These are phyloP conservation scores for Candida incommunis DNA, from an alignment of 805 yeast species.

Conservation along the genomic window DNA sequence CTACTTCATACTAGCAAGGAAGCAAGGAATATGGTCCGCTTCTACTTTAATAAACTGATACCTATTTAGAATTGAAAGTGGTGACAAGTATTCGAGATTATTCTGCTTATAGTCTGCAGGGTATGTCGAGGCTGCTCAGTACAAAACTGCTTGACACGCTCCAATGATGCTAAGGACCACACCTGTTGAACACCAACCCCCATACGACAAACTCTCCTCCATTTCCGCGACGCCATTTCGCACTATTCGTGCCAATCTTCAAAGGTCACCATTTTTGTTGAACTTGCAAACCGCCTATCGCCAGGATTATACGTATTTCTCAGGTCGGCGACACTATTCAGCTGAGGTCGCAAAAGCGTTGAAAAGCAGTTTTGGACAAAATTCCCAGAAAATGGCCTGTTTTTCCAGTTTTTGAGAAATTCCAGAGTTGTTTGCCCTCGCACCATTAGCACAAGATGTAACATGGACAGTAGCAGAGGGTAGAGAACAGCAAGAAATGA, in stretches of 20 bases:
- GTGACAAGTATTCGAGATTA: no score
- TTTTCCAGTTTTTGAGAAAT: conserved; percentile 24
- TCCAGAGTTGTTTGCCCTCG: conserved; percentile 63
- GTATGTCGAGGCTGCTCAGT: no score
- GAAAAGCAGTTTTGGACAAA: neutral
- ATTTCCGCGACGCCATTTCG: no score
- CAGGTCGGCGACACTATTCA: conserved; percentile 4
- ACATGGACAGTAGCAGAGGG: conserved; percentile 37
- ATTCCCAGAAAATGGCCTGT: neutral
- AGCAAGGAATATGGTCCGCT: no score
- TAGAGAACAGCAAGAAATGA: conserved; percentile 34
- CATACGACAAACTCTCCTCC: no score
- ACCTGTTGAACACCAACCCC: no score
- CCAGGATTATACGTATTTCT: conserved; percentile 20
- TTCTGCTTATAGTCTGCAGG: no score
- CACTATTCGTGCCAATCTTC: neutral
- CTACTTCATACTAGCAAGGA: no score
- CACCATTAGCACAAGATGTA: conserved; percentile 41
- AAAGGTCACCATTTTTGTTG: conserved; percentile 4
- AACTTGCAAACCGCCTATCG: conserved; percentile 27
- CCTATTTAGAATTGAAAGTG: no score
- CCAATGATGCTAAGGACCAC: no score
- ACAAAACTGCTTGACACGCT: no score
- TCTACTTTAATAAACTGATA: no score
- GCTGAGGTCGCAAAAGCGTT: neutral